Base-by-base conservation (phyloP, 805 yeast species). In the Cyberlindnera lachancei region DNA sequence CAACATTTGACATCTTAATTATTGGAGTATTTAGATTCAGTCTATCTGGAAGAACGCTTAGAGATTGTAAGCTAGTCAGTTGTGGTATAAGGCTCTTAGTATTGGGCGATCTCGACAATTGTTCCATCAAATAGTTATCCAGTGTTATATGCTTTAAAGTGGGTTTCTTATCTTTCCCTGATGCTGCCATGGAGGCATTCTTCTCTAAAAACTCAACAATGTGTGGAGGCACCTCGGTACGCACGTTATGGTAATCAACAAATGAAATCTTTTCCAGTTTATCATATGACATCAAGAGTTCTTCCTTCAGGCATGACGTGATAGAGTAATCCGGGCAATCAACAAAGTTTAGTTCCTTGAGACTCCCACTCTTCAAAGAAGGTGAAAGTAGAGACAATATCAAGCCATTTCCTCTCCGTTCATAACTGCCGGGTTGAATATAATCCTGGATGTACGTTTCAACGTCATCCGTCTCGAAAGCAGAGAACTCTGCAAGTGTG, bases 1-100 rank as follows among this genome's bases (percentile, higher is more conserved):
- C n/a, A n/a, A n/a, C n/a, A n/a, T n/a, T n/a, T 19, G n/a, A 31
- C 26, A 17, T 37, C 36, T 21, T 31, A 7, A 19, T 8, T 7
- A 19, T 19, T 10, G 7, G 7, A 7, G 7, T 32, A 29, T 39
- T 40, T 7, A 35, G 7, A 14, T 13, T 24, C 16, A 24, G 15
- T 15, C 14, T 24, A 8, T 19, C 10, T 10, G 7, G 7, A 7
- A 19, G 10, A 8, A 8, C 10, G 10, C 10, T 19, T 7, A 19
- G 10, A 19, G 10, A 7, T 10, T 19, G 21, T 19, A 19, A 19
- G 21, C 10, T 19, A 8, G 21, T 19, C n/a, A n/a, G n/a, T n/a
- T n/a, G n/a, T n/a, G n/a, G n/a, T n/a, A n/a, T n/a, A n/a, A n/a
- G n/a, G n/a, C n/a, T n/a, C n/a, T n/a, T n/a, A n/a, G n/a, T n/a